Evolutionary conservation across 2,329 filamentous ascomycete genomes (phyloP).

Genomic region (Fulvia fulva): DNA sequence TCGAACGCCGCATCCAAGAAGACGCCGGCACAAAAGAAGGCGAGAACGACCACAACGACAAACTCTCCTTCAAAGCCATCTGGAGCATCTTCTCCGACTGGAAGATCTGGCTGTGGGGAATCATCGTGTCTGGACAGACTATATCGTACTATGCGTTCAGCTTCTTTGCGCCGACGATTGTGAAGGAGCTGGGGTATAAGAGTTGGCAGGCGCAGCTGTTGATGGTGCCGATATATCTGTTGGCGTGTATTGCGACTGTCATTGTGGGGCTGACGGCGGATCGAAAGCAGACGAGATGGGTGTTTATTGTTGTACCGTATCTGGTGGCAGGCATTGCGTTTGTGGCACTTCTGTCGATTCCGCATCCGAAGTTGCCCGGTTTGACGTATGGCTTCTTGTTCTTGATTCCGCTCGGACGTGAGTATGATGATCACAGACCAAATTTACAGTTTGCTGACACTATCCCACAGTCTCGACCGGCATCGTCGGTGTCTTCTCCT

Average conservation of each 20-base stretch:
- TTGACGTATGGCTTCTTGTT: constrained; percentile 53
- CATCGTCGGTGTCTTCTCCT: constrained; percentile 38
- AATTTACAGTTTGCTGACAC: not conserved
- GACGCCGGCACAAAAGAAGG: constrained; percentile 13
- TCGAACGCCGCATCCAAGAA: constrained; percentile 38
- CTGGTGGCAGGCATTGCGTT: constrained; percentile 22
- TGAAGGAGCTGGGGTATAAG: constrained; percentile 43
- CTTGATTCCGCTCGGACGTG: constrained; percentile 51
- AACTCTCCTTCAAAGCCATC: constrained; percentile 25
- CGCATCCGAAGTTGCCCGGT: constrained; percentile 33
- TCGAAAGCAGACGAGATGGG: constrained; percentile 16
- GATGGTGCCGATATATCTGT: constrained; percentile 43
- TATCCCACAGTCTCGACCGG: constrained; percentile 13
- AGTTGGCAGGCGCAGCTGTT: constrained; percentile 42
- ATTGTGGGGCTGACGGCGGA: constrained; percentile 19
- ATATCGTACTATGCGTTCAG: constrained; percentile 65
- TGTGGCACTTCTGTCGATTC: constrained; percentile 39
- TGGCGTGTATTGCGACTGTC: constrained; percentile 24
- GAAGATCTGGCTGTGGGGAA: constrained; percentile 43
- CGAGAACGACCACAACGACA: constrained; percentile 36
- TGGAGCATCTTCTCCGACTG: constrained; percentile 45
- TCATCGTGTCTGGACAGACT: constrained; percentile 43
- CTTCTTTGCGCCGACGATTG: constrained; percentile 56
- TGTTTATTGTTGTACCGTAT: constrained; percentile 19
- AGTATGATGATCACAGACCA: constrained; percentile 49